Base-by-base conservation (phyloP, 2,329 filamentous ascomycete species). In the Apiospora koreana region DNA sequence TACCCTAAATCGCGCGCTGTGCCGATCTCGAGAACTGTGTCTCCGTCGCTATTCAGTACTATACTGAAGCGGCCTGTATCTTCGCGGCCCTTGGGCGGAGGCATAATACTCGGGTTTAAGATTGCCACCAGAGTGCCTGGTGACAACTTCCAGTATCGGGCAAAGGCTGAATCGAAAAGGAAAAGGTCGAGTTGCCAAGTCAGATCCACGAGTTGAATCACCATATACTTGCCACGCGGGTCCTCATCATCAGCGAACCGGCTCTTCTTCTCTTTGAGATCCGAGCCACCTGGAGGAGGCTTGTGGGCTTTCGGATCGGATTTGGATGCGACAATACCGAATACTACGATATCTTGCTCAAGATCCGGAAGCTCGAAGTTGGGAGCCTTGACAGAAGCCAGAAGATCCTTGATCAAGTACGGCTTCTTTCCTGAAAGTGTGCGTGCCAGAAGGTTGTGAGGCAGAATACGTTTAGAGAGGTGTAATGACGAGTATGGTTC, bases 91-190 rank as follows among this genome's bases (percentile, higher is more conserved):
- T 89, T 89, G 0, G 93, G 92, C 0, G 95, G 95, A 3, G 95
- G 94, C 90, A 99, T 93, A 75, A 98, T 92, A 23, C 86, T 90
- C 1, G 96, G 96, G 77, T 99, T 99, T 41, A 99, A 86, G 35
- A 99, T 93, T 6, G 95, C 96, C 69, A 99, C 86, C 1, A 98
- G 88, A 0, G 95, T 98, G n/a, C 96, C 96, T 1, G 94, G 89
- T 0, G 91, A 91, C n/a, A 98, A 85, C 78, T 97, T 97, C 92
- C 95, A 98, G 83, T 96, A 99, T 69, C 93, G 91, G 21, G 93
- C 92, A 76, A 98, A 98, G 8, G 94, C 97, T 0, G 92, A 91
- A 76, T 93, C 93, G 81, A 99, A 99, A 18, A 99, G 88, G 76
- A 94, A 98, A 54, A 98, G 87, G 73, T 98, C 95, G 16, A 99